A percentile compares a stretch with the other conserved stretches of the same genome.
Evolutionary conservation across 345 rosid species (phyloP).

Genomic region (Camelina neglecta): DNA sequence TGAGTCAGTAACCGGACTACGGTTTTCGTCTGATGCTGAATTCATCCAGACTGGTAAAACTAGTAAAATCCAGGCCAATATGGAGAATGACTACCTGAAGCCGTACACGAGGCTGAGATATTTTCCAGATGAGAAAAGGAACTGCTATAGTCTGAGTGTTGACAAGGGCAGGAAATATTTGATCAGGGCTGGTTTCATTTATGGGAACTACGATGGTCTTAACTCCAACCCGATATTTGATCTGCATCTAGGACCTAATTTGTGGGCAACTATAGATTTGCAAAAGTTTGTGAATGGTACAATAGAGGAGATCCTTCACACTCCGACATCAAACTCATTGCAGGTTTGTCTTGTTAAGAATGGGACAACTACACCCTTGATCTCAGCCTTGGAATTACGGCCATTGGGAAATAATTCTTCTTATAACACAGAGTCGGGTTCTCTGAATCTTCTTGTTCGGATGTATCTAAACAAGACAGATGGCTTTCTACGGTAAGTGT

Average conservation of each 20-base stretch:
- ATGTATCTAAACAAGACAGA: too few relatives aligned
- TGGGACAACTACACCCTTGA: constrained; percentile 43
- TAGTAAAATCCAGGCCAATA: background rate
- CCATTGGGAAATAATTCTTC: constrained; percentile 13
- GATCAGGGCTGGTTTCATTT: constrained; percentile 37
- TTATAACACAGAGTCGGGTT: constrained; percentile 22
- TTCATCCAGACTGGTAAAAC: constrained; percentile 39
- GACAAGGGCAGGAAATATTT: constrained; percentile 28
- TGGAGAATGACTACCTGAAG: background rate
- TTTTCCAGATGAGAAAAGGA: constrained; percentile 48
- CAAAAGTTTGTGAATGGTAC: background rate
- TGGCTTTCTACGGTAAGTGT: constrained; percentile 7
- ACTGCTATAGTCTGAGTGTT: constrained; percentile 49
- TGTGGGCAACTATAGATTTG: constrained; percentile 39
- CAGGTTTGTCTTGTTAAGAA: constrained; percentile 58
- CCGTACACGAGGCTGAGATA: constrained; percentile 9
- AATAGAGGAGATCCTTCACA: constrained; percentile 35
- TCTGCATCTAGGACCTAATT: constrained; percentile 51
- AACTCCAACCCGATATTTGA: constrained; percentile 40
- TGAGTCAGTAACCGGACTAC: too few relatives aligned
- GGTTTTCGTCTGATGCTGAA: too few relatives aligned
- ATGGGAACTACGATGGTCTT: constrained; percentile 52
- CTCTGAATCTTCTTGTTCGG: constrained; percentile 15
- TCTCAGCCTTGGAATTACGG: constrained; percentile 53
- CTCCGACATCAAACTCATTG: constrained; percentile 35